phyloP scores from a whole-genome alignment of 2,329 filamentous ascomycete genomes.

The Tolypocladium capitatum region DNA sequence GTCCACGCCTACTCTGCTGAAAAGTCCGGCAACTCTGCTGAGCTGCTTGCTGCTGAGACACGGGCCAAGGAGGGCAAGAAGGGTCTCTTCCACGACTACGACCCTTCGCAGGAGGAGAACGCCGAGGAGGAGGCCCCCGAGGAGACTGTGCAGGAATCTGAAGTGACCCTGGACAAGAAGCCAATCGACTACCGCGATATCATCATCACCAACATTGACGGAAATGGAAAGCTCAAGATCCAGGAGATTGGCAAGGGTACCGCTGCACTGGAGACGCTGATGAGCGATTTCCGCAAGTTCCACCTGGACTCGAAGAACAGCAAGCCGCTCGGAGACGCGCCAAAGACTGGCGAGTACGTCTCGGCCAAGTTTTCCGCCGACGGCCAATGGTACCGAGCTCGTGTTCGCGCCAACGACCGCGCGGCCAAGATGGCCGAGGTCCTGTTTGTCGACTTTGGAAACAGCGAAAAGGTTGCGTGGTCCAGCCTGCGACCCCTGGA shows the following conservation, averaged over 20 bases:
- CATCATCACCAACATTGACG: slow-evolving; percentile 79
- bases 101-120: slow-evolving; percentile 69
- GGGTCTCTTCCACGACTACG: slow-evolving; percentile 88
- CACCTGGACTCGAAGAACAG: slow-evolving; percentile 75
- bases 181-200: slow-evolving; percentile 81
- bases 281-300: slow-evolving; percentile 84
- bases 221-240: slow-evolving; percentile 71
- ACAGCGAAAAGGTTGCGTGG: slow-evolving; percentile 83
- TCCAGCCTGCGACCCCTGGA: slow-evolving; percentile 67
- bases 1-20: slow-evolving; percentile 94
- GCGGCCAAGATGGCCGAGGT: slow-evolving; percentile 80
- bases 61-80: slow-evolving; percentile 80
- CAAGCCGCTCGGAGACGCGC: slow-evolving; percentile 56
- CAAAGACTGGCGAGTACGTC: slow-evolving; percentile 85
- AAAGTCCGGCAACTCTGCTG: slow-evolving; percentile 77
- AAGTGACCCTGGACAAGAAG: slow-evolving; percentile 51
- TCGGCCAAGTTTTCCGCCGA: slow-evolving; percentile 85
- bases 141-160: slow-evolving; percentile 34
- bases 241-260: slow-evolving; percentile 85
- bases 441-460: slow-evolving; percentile 92
- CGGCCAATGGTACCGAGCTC: slow-evolving; percentile 87
- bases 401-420: slow-evolving; percentile 84
- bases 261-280: slow-evolving; percentile 70
- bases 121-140: slow-evolving; percentile 36
- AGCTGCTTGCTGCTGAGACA: slow-evolving; percentile 78